A percentile compares a stretch with the other conserved stretches of the same genome.
Conservation (phyloP, 495 filamentous ascomycete species). For the Penicillium flavigenum region DNA sequence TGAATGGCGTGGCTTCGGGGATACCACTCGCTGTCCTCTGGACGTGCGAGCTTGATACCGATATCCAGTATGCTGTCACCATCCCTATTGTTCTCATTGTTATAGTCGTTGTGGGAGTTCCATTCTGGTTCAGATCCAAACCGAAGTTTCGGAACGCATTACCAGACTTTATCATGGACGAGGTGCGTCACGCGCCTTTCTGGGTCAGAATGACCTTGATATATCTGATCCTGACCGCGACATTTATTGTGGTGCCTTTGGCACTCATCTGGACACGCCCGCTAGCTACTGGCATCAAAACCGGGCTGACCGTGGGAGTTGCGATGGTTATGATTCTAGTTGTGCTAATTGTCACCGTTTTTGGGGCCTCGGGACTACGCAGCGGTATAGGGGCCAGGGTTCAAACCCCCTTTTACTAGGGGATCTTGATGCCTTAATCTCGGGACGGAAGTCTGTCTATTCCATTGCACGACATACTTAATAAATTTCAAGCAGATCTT, state of each 20-base stretch:
- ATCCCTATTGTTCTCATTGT: slow-evolving; percentile 5
- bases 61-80: not conserved
- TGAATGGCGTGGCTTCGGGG: not conserved
- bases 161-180: not conserved
- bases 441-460: too few species aligned
- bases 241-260: slow-evolving; percentile 1
- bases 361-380: not conserved
- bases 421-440: too few species aligned
- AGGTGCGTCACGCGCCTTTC: not conserved
- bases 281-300: slow-evolving; percentile 12
- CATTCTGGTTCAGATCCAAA: slow-evolving; percentile 2
- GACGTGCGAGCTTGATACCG: not conserved
- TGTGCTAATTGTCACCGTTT: not conserved
- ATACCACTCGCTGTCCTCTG: slow-evolving; percentile 2
- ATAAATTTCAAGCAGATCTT: too few species aligned
- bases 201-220: not conserved
- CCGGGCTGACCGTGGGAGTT: slow-evolving; percentile 7
- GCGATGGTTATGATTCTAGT: not conserved
- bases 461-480: too few species aligned
- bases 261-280: slow-evolving; percentile 8
- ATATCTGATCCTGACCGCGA: not conserved
- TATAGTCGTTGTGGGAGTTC: not conserved
- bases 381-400: too few species aligned
- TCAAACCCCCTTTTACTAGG: too few species aligned
- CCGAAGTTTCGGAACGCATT: slow-evolving; percentile 2